Conservation (phyloP, 2,329 filamentous ascomycete species). For the Xylaria sp. region DNA sequence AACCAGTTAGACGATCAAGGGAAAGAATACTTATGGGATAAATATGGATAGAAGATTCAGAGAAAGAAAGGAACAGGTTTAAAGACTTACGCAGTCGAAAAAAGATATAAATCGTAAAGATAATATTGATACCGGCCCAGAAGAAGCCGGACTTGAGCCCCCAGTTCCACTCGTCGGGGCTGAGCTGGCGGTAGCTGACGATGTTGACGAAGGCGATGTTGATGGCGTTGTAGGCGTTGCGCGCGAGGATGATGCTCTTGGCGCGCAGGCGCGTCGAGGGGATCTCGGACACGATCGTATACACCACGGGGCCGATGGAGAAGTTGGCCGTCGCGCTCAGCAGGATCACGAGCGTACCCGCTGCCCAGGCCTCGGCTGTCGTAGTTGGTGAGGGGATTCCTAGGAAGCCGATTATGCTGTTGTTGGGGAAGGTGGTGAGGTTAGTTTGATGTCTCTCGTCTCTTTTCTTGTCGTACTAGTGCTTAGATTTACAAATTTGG, state of each 20-base stretch:
- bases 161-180: conserved; percentile 52
- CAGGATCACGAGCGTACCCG: conserved; percentile 57
- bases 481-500: not conserved
- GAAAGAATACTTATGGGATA: too few species aligned
- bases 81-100: conserved; percentile 57
- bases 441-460: conserved; percentile 12
- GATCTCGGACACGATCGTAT: conserved; percentile 60
- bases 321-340: conserved; percentile 58
- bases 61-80: not conserved
- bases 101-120: conserved; percentile 57
- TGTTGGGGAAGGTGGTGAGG: not conserved
- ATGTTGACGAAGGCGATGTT: conserved; percentile 56
- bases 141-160: conserved; percentile 55
- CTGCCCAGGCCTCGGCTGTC: conserved; percentile 55
- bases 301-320: conserved; percentile 59
- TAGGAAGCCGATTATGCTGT: conserved; percentile 49
- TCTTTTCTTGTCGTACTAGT: not conserved
- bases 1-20: not conserved
- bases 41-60: not conserved
- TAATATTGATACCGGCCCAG: conserved; percentile 53
- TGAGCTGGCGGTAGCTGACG: conserved; percentile 53
- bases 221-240: conserved; percentile 57
- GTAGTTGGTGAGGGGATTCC: conserved; percentile 51
- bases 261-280: conserved; percentile 58
- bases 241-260: conserved; percentile 59